These are phyloP conservation scores for Hondaea fermentalgiana DNA, from an alignment of 108 stramenopile genomes.

Conservation along the genomic window DNA sequence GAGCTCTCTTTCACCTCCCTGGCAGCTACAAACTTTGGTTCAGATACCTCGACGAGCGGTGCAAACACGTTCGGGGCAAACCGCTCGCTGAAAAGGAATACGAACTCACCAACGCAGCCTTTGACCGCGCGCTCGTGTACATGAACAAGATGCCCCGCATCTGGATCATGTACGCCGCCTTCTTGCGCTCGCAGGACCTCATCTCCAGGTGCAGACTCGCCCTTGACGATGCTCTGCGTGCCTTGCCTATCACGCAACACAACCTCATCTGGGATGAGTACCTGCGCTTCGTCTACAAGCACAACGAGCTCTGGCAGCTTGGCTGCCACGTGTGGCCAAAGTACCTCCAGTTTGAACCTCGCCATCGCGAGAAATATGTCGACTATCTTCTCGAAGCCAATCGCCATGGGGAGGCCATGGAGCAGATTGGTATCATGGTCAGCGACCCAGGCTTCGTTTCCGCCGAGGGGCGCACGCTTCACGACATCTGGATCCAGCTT, in stretches of 20 bases:
- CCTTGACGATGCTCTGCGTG: constrained; percentile 77
- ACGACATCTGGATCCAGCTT: constrained; percentile 87
- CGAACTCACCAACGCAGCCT: constrained; percentile 28
- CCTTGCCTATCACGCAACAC: constrained; percentile 86
- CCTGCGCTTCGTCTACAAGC: constrained; percentile 9
- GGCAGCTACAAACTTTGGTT: constrained; percentile 95
- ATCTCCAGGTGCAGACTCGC: constrained; percentile 51
- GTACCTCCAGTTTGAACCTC: constrained; percentile 27
- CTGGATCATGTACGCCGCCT: constrained; percentile 72
- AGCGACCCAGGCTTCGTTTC: constrained; percentile 64
- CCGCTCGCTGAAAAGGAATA: neutral
- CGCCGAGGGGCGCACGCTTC: constrained; percentile 56
- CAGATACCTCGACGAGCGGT: constrained; percentile 55
- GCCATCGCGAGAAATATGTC: constrained; percentile 43
- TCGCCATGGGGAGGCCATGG: constrained; percentile 74
- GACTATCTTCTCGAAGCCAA: constrained; percentile 40
- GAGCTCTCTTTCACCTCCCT: constrained; percentile 73
- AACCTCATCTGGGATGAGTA: constrained; percentile 74
- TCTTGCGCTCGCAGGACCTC: constrained; percentile 6
- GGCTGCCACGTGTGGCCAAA: neutral
- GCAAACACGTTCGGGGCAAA: neutral
- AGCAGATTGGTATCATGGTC: constrained; percentile 54
- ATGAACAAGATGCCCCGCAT: constrained; percentile 81
- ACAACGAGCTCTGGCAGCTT: neutral
- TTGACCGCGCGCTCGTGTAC: constrained; percentile 67